Evolutionary conservation across 495 filamentous ascomycete genomes (phyloP).

Genomic region (Hyaloscypha bicolor): DNA sequence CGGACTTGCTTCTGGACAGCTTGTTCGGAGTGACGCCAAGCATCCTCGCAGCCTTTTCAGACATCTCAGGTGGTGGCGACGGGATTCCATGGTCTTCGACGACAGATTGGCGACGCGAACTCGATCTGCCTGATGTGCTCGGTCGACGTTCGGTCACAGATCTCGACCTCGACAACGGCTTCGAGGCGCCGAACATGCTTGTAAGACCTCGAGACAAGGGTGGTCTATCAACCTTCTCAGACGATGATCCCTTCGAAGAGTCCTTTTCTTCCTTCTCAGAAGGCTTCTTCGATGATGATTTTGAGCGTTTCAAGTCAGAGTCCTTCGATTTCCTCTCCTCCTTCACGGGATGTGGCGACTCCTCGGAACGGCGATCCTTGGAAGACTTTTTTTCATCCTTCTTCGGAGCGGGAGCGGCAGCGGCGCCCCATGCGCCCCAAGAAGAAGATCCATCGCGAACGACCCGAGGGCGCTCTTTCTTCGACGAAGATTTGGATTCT

Average conservation of each 20-base stretch:
- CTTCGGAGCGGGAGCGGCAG: conserved; percentile 34
- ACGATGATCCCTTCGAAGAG: conserved; percentile 43
- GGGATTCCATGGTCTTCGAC: conserved; percentile 43
- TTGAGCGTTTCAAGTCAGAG: conserved; percentile 36
- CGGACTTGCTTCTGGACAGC: conserved; percentile 41
- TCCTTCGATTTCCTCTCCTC: conserved; percentile 37
- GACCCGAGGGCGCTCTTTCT: conserved; percentile 46
- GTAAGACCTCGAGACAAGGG: conserved; percentile 43
- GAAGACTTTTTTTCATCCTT: conserved; percentile 51
- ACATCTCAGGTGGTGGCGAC: conserved; percentile 54
- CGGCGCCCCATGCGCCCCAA: conserved; percentile 42
- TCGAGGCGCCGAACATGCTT: conserved; percentile 53
- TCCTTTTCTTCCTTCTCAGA: conserved; percentile 33
- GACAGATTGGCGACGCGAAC: conserved; percentile 50
- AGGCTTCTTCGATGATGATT: conserved; percentile 39
- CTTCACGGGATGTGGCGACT: conserved; percentile 40
- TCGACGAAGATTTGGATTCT: conserved; percentile 37
- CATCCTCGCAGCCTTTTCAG: conserved; percentile 55
- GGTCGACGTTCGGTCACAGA: conserved; percentile 51
- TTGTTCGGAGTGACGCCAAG: conserved; percentile 44
- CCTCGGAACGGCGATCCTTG: conserved; percentile 36
- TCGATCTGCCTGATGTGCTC: conserved; percentile 38
- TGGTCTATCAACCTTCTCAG: conserved; percentile 44
- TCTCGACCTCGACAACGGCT: conserved; percentile 53
- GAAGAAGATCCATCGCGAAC: conserved; percentile 45